Conservation (phyloP, 345 rosid species). For the Salix koriyanagi region DNA sequence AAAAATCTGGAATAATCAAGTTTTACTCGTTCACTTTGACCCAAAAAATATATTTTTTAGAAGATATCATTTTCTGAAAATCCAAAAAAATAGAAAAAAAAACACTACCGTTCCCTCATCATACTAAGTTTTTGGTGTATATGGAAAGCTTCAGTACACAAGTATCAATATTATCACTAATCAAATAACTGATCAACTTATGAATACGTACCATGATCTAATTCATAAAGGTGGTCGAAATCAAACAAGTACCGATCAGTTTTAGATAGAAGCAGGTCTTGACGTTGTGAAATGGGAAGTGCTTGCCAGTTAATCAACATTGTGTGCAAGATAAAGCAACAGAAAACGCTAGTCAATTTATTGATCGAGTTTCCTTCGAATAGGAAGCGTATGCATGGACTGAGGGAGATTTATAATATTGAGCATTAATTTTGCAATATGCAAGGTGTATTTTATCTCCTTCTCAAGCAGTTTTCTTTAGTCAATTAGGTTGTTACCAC, state of each 20-base stretch:
- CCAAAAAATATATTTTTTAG: too few species aligned
- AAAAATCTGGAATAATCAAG: rapidly evolving
- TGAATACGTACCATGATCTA: not conserved
- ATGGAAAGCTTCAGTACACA: not conserved
- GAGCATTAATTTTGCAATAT: not conserved
- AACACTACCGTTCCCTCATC: not conserved
- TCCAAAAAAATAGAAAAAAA: too few species aligned
- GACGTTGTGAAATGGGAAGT: not conserved
- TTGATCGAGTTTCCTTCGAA: not conserved
- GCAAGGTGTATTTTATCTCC: conserved; percentile 7
- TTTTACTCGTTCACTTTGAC: too few species aligned
- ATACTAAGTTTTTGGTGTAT: not conserved
- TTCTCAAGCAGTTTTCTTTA: conserved; percentile 2
- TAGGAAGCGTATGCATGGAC: not conserved
- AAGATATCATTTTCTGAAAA: too few species aligned
- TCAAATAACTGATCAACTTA: not conserved
- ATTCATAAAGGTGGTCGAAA: not conserved
- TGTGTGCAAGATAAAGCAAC: not conserved
- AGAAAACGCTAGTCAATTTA: not conserved
- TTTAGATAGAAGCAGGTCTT: not conserved
- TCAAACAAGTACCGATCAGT: not conserved
- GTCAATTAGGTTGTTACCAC: too few species aligned
- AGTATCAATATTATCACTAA: not conserved
- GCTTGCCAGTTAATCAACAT: not conserved
- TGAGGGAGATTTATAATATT: not conserved